Evolutionary conservation across 108 stramenopile species (phyloP), one percentile per base, ranked within the genome.

Genomic region (Nannochloropsis salina): DNA sequence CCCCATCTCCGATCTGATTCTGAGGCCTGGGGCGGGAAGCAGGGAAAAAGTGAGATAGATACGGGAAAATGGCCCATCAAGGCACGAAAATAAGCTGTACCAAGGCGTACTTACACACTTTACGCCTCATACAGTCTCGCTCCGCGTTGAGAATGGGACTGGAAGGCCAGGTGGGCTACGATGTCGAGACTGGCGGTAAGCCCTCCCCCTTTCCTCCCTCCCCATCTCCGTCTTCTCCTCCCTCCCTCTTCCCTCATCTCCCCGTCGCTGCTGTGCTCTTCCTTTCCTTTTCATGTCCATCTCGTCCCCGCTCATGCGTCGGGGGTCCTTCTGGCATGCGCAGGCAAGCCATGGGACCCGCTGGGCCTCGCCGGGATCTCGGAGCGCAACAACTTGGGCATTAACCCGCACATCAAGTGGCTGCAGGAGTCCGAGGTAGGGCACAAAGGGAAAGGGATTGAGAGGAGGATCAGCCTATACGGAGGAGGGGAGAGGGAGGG

Each of bases 401-500:
- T 82, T 81, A 82, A 80, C 22, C 88, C 81, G 84, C 84, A 81
- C 44, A 88, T 82, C 80, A 81, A 88, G 88, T 88, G 88, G 88
- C 84, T 88, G 45, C 88, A 84, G 12, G 88, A 88, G 84, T 11
- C 88, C n/a, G 88, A 88, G 61, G 61, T 74, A n/a, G 6, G 61
- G 61, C 15, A 51, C 12, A 51, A 15, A 74, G 61, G 61, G 61
- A 74, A 8, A n/a, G 61, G 61, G 61, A 8, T n/a, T 4, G 6
- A 3, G 1, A 74, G 61, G 61, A 6, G 4, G 61, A 8, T 1
- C n/a, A 74, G 61, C 61, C 1, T 3, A 0, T 74, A 31, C 31
- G 31, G 31, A 31, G 31, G 31, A 31, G 31, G 31, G 31, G 31
- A 31, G 31, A 31, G 31, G 31, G 31, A 31, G 31, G 31, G 31